Conservation (phyloP, 192 early-diverging fungal species). For the Coemansia biformis region DNA sequence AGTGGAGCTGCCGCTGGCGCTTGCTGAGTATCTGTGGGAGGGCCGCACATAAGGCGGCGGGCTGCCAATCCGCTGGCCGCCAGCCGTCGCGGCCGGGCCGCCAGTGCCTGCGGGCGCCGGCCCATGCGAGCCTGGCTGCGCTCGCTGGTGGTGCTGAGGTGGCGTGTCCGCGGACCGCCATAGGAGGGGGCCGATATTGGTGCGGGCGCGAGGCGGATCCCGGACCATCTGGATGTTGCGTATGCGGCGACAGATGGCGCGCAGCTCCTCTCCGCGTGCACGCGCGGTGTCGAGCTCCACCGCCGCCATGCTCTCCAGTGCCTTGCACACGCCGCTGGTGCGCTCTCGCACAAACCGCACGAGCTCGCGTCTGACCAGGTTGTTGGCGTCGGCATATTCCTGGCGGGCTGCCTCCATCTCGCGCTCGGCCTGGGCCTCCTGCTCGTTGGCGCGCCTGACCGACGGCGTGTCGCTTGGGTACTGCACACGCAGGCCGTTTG, state of each 20-base stretch:
- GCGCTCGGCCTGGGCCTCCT: constrained; percentile 29
- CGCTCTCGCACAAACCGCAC: constrained; percentile 40
- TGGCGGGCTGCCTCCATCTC: constrained; percentile 44
- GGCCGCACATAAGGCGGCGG: constrained; percentile 1
- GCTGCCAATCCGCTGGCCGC: no score
- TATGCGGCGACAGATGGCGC: constrained; percentile 27
- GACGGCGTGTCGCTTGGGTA: constrained; percentile 46
- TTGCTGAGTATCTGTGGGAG: constrained; percentile 26
- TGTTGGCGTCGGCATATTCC: constrained; percentile 44
- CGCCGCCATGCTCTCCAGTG: constrained; percentile 30
- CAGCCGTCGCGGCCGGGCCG: no score
- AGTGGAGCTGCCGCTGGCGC: constrained; percentile 4
- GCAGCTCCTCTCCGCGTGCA: constrained; percentile 31
- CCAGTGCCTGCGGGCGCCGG: no score
- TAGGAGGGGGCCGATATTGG: constrained; percentile 44
- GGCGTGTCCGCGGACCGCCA: constrained; percentile 18
- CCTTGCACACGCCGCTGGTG: constrained; percentile 29
- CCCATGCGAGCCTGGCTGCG: no score
- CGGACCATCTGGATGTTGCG: constrained; percentile 35
- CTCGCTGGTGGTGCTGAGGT: neutral
- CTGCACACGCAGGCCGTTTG: constrained; percentile 36
- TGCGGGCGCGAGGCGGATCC: constrained; percentile 40
- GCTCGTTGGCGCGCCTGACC: constrained; percentile 45
- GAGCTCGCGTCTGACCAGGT: constrained; percentile 31
- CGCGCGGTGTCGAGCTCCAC: constrained; percentile 43